Evolutionary conservation across 768 basidiomycete species (phyloP), one percentile per base, ranked within the genome.

Genomic region (Serendipita vermifera): DNA sequence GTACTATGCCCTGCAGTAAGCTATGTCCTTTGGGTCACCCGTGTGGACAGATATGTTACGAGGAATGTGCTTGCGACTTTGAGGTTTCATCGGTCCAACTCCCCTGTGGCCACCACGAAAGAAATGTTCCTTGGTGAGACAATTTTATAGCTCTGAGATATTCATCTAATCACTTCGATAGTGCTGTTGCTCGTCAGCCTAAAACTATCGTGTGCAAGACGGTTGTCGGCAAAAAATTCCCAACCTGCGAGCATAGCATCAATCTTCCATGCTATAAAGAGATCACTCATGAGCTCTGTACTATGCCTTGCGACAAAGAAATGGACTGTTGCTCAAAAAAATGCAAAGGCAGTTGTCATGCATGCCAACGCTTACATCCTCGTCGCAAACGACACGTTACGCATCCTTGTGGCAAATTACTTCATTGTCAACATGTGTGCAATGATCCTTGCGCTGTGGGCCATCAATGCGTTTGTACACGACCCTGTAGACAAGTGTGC

Each of bases 361-460:
- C 69, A 3, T 85, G 83, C 62, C 79, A 77, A 59, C 32, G 22
- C 15, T 15, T 22, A 24, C 15, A 43, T 33, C 38, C 15, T 41
- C 68, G 39, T 14, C 15, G 76, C 58, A 64, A 29, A 7, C 57
- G 60, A 3, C 82, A 83, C 59, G 27, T 58, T 0, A 5, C 33
- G 0, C 82, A 83, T 62, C 65, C 70, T 0, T 85, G 83, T 64
- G 68, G 76, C 56, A 72, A 74, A 48, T 41, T 43, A 3, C 70
- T 82, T 0, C 77, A 75, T 62, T 85, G 83, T 62, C 74, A 73
- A 11, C 81, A 83, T 65, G 57, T 60, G 1, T 85, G 84, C 59
- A 66, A 65, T 5, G 67, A 68, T 2, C 55, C 62, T 2, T 86
- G 84, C 56, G 76, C 79, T 0, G 63, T 64, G 33, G 67, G 70